Conservation (phyloP, 2,329 filamentous ascomycete species). For the Hypoxylon sp. region DNA sequence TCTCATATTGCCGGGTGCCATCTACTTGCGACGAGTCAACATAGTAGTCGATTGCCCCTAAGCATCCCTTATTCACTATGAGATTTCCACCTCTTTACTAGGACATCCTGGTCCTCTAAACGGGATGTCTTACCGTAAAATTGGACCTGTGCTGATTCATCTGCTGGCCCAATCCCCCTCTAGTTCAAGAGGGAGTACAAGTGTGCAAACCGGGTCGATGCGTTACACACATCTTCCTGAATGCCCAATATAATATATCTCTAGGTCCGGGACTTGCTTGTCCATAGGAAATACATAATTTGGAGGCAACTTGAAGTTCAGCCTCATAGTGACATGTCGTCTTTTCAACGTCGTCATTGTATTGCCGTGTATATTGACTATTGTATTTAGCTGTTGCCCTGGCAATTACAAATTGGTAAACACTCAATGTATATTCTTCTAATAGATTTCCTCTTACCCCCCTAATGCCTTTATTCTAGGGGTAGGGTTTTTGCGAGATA, state of each 20-base stretch:
- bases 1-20: conserved; percentile 33
- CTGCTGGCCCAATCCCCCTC: conserved; percentile 11
- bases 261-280: conserved; percentile 3
- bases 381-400: conserved; percentile 12
- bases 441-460: background rate
- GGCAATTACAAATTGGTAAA: background rate
- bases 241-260: conserved; percentile 15
- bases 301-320: conserved; percentile 21
- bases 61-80: conserved; percentile 4
- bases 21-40: conserved; percentile 39
- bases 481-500: background rate
- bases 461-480: background rate
- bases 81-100: conserved; percentile 6
- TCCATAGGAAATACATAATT: conserved; percentile 4
- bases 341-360: conserved; percentile 3
- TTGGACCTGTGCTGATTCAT: conserved; percentile 20
- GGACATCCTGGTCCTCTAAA: conserved; percentile 29
- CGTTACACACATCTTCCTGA: conserved; percentile 26
- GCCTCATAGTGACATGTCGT: conserved; percentile 36
- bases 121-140: conserved; percentile 31
- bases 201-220: conserved; percentile 35
- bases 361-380: background rate
- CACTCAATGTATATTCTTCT: background rate
- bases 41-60: conserved; percentile 7
- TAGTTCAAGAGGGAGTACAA: conserved; percentile 23